These are phyloP conservation scores for Stentor roeselii DNA, from an alignment of 73 alveolate species.

Conservation along the genomic window DNA sequence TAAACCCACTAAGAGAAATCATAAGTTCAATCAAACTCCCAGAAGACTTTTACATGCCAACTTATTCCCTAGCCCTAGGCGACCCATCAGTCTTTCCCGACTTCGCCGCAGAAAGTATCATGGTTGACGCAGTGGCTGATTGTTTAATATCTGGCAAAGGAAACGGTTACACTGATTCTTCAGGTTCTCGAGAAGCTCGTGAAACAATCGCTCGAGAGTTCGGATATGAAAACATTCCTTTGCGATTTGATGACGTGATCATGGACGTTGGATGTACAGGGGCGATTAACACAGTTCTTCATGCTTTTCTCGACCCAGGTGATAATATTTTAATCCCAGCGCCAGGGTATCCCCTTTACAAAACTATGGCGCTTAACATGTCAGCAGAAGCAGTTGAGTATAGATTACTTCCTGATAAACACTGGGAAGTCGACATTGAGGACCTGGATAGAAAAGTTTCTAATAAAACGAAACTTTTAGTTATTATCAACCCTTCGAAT, in stretches of 20 bases:
- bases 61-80: background rate
- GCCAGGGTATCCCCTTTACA: slow-evolving; percentile 73
- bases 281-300: slow-evolving; percentile 56
- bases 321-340: slow-evolving; percentile 79
- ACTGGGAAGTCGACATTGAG: slow-evolving; percentile 68
- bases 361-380: slow-evolving; percentile 38
- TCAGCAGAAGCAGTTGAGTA: slow-evolving; percentile 52
- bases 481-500: slow-evolving; percentile 76
- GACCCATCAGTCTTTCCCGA: slow-evolving; percentile 10
- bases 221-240: slow-evolving; percentile 4
- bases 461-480: slow-evolving; percentile 57
- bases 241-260: slow-evolving; percentile 61
- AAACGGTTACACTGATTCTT: background rate
- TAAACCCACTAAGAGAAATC: too few relatives aligned
- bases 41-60: too few relatives aligned
- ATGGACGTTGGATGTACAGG: slow-evolving; percentile 71
- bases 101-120: background rate
- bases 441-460: slow-evolving; percentile 41
- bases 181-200: slow-evolving; percentile 21
- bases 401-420: slow-evolving; percentile 63
- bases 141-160: background rate
- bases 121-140: background rate
- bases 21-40: too few relatives aligned
- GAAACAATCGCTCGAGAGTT: slow-evolving; percentile 34
- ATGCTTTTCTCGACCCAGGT: slow-evolving; percentile 68